phyloP scores from a whole-genome alignment of 352 stramenopile species.

The Pythium grandisporangium region DNA sequence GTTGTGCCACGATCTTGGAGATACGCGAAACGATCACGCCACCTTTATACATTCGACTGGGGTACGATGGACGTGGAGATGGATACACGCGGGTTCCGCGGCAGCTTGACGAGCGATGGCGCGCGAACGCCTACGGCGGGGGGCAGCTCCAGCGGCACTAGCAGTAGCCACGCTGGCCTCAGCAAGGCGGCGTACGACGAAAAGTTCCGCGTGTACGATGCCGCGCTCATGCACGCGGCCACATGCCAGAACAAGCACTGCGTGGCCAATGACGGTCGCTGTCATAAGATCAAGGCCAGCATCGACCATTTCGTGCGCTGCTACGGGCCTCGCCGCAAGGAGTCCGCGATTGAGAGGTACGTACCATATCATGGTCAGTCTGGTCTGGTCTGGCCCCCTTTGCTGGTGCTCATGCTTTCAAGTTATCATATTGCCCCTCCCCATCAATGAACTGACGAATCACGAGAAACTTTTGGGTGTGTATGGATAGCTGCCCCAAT shows the following conservation, averaged over 20 bases:
- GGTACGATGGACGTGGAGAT: slow-evolving; percentile 19
- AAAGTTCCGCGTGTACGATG: slow-evolving; percentile 84
- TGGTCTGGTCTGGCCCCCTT: background rate
- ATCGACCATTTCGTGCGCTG: slow-evolving; percentile 86
- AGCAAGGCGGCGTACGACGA: slow-evolving; percentile 40
- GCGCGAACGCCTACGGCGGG: background rate
- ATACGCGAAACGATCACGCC: too few species aligned
- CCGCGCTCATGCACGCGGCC: slow-evolving; percentile 63
- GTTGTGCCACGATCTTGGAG: too few species aligned
- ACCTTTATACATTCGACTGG: too few species aligned
- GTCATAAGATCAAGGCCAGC: slow-evolving; percentile 83
- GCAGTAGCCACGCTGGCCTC: too few species aligned
- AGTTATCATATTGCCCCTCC: too few species aligned
- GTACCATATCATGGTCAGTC: slow-evolving; percentile 3
- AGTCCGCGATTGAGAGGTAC: slow-evolving; percentile 74
- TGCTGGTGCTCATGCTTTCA: too few species aligned
- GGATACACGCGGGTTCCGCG: slow-evolving; percentile 7
- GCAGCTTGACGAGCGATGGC: slow-evolving; percentile 2
- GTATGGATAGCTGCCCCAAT: slow-evolving; percentile 69
- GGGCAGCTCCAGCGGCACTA: background rate
- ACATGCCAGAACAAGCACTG: slow-evolving; percentile 51
- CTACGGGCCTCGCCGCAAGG: slow-evolving; percentile 59
- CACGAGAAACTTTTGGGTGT: too few species aligned
- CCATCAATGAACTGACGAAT: too few species aligned
- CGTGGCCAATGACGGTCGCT: slow-evolving; percentile 47